phyloP scores from a whole-genome alignment of 1,284 basidiomycete species.

The Puccinia horiana region DNA sequence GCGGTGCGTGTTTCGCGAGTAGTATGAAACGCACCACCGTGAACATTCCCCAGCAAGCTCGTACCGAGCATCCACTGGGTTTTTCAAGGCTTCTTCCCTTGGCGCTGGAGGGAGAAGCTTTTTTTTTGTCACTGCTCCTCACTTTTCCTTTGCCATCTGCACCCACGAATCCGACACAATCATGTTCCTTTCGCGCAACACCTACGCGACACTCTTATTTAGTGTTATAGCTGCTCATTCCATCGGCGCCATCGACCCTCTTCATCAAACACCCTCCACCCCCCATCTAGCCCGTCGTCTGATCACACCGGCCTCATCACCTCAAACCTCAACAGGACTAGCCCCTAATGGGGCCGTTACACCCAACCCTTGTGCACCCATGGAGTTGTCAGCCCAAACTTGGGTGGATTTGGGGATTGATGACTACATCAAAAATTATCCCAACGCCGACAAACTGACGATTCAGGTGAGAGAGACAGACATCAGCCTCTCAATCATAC shows the following conservation, averaged over 20 bases:
- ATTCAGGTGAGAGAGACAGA: slow-evolving; percentile 31
- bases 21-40: no score
- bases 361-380: slow-evolving; percentile 29
- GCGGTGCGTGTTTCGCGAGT: no score
- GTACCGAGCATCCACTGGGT: no score
- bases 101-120: no score
- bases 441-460: slow-evolving; percentile 38
- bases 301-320: neutral
- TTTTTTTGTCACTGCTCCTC: neutral
- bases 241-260: neutral
- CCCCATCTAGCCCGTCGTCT: slow-evolving; percentile 19
- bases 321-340: neutral
- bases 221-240: neutral
- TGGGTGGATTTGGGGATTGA: slow-evolving; percentile 42
- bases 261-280: neutral
- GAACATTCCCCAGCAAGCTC: no score
- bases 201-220: neutral
- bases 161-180: neutral
- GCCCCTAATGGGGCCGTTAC: slow-evolving; percentile 8
- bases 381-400: slow-evolving; percentile 32
- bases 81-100: no score
- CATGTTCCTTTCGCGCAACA: slow-evolving; percentile 1
- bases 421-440: slow-evolving; percentile 35
- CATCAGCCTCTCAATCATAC: neutral
- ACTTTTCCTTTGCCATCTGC: neutral